Conservation (phyloP, 352 stramenopile genomes). For the Phytophthora quininea region DNA sequence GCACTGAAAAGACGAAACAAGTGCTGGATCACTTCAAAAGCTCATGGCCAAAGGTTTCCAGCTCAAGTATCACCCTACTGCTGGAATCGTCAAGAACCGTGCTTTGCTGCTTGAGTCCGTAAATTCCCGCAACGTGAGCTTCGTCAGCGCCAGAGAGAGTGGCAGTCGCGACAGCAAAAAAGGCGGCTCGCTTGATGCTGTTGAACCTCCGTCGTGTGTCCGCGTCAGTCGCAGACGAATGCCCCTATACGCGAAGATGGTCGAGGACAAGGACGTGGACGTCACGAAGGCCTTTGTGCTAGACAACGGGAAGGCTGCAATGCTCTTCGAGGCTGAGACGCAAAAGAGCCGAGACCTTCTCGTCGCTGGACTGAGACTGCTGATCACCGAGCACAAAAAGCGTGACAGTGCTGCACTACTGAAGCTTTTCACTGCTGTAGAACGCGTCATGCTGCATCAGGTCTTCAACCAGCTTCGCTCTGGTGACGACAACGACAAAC, state of each 20-base stretch:
- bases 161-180: constrained; percentile 41
- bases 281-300: constrained; percentile 43
- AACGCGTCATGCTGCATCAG: constrained; percentile 13
- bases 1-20: constrained; percentile 60
- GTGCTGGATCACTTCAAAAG: constrained; percentile 78
- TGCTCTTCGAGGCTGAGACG: constrained; percentile 70
- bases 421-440: constrained; percentile 33
- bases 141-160: constrained; percentile 45
- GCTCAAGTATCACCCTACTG: constrained; percentile 63
- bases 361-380: constrained; percentile 62
- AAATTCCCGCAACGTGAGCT: constrained; percentile 60
- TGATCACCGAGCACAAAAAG: constrained; percentile 67
- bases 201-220: constrained; percentile 63
- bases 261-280: constrained; percentile 35
- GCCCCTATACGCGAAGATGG: constrained; percentile 33
- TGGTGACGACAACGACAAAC: neutral
- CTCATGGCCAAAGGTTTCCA: constrained; percentile 69
- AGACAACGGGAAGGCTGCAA: constrained; percentile 64
- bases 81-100: constrained; percentile 51
- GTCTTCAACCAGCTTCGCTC: constrained; percentile 18
- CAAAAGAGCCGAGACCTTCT: constrained; percentile 74
- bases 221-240: constrained; percentile 28
- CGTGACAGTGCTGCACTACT: constrained; percentile 44
- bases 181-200: constrained; percentile 63
- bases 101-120: constrained; percentile 43